Evolutionary conservation across 345 rosid species (phyloP).

Genomic region (Passiflora organensis): DNA sequence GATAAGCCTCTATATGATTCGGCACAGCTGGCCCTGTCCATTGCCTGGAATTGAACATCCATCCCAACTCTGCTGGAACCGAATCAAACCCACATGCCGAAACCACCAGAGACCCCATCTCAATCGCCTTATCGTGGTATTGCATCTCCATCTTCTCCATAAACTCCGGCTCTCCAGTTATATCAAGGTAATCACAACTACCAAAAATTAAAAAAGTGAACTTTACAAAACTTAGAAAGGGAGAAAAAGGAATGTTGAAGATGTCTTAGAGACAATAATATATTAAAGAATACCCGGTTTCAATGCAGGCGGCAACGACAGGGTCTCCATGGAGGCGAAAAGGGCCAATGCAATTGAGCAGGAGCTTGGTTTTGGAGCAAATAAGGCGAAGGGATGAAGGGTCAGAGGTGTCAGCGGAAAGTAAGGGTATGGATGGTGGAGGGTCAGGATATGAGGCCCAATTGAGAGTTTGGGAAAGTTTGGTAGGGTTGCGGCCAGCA

Average conservation of each 20-base stretch:
- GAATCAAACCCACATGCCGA: conserved; percentile 97
- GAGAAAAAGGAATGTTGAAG: conserved; percentile 6
- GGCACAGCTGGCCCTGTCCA: conserved; percentile 68
- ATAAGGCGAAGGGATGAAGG: conserved; percentile 65
- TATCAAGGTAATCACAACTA: conserved; percentile 90
- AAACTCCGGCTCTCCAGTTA: conserved; percentile 89
- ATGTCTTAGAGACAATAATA: too few species aligned
- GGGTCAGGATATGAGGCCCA: conserved; percentile 70
- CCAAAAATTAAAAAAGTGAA: not conserved
- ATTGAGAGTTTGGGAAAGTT: conserved; percentile 48
- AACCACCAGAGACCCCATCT: conserved; percentile 65
- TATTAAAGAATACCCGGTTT: conserved; percentile 46
- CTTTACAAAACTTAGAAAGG: not conserved
- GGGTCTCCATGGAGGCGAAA: conserved; percentile 71
- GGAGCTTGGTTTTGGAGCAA: conserved; percentile 57
- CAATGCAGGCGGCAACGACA: conserved; percentile 73
- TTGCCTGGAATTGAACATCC: conserved; percentile 70
- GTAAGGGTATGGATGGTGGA: conserved; percentile 52
- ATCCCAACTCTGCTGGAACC: conserved; percentile 77
- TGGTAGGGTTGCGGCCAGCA: conserved; percentile 69
- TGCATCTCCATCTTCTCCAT: conserved; percentile 75
- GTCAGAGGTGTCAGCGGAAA: conserved; percentile 67
- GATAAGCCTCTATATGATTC: conserved; percentile 61
- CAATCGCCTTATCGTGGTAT: conserved; percentile 61
- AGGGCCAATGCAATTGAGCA: conserved; percentile 88